A percentile compares a stretch with the other conserved stretches of the same genome.
These are phyloP conservation scores for Echium plantagineum DNA, from an alignment of 257 asterid species.

Conservation along the genomic window DNA sequence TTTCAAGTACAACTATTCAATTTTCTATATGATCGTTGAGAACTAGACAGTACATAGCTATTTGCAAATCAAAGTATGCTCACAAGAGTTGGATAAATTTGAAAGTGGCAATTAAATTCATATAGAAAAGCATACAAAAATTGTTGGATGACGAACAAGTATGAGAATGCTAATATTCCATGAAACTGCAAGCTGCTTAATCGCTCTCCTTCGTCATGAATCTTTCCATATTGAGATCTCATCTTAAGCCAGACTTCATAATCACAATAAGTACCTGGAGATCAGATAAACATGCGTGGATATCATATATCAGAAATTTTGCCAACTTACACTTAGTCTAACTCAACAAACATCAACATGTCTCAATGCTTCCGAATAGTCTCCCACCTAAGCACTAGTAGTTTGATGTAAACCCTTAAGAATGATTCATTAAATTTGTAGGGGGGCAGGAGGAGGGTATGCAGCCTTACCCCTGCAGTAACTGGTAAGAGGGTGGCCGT, in stretches of 20 bases:
- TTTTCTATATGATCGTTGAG: background rate
- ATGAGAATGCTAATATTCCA: background rate
- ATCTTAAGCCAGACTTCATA: background rate
- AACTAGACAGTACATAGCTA: background rate
- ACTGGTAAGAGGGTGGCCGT: no score
- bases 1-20: no score
- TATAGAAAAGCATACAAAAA: background rate
- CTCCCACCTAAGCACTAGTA: no score
- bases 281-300: background rate
- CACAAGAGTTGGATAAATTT: background rate
- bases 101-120: background rate
- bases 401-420: no score
- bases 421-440: no score
- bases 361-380: no score
- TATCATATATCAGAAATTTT: background rate
- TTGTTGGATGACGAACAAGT: background rate
- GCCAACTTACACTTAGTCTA: background rate
- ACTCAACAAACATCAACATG: no score
- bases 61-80: background rate
- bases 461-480: no score
- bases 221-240: background rate
- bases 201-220: background rate
- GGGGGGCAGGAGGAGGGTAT: no score
- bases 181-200: background rate
- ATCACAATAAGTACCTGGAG: background rate